A percentile compares a stretch with the other conserved stretches of the same genome.
These are phyloP conservation scores for Tylopilus balloui DNA, from an alignment of 768 basidiomycete genomes.

Conservation along the genomic window DNA sequence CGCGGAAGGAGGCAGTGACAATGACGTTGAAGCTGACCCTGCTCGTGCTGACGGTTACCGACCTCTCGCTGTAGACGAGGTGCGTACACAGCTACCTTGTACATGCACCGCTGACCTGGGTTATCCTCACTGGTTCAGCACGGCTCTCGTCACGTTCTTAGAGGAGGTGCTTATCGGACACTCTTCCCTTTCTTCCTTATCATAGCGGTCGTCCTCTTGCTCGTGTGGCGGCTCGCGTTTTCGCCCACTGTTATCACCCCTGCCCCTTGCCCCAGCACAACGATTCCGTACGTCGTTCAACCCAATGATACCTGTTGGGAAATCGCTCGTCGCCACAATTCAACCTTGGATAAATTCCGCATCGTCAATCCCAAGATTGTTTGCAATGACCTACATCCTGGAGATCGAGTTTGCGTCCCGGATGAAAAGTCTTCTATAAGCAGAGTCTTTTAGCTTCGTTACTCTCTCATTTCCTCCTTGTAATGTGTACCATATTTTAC, in stretches of 20 bases:
- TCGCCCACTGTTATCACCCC: slow-evolving; percentile 27
- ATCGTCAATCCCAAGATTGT: slow-evolving; percentile 49
- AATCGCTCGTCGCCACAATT: slow-evolving; percentile 45
- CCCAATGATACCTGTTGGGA: slow-evolving; percentile 68
- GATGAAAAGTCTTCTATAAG: slow-evolving; percentile 34
- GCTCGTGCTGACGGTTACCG: slow-evolving; percentile 54
- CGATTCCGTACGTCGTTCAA: slow-evolving; percentile 43
- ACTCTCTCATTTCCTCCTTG: neutral
- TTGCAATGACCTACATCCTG: slow-evolving; percentile 58
- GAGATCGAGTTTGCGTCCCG: slow-evolving; percentile 58
- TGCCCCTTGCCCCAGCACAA: slow-evolving; percentile 34
- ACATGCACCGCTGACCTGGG: slow-evolving; percentile 11
- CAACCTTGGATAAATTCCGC: slow-evolving; percentile 47
- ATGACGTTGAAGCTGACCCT: slow-evolving; percentile 55
- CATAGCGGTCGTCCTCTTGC: slow-evolving; percentile 56
- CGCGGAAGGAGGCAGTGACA: slow-evolving; percentile 30
- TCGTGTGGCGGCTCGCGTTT: slow-evolving; percentile 59
- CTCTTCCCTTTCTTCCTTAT: slow-evolving; percentile 73
- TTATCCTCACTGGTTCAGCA: slow-evolving; percentile 25
- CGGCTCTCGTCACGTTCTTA: slow-evolving; percentile 30
- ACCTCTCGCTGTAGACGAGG: slow-evolving; percentile 48
- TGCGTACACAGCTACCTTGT: slow-evolving; percentile 19
- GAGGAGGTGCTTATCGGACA: slow-evolving; percentile 49
- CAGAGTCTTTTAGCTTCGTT: slow-evolving; percentile 21
- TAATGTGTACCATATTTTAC: slow-evolving; percentile 21